Evolutionary conservation across 179 eudicot species (phyloP).

Genomic region (Drosera spatulata): DNA sequence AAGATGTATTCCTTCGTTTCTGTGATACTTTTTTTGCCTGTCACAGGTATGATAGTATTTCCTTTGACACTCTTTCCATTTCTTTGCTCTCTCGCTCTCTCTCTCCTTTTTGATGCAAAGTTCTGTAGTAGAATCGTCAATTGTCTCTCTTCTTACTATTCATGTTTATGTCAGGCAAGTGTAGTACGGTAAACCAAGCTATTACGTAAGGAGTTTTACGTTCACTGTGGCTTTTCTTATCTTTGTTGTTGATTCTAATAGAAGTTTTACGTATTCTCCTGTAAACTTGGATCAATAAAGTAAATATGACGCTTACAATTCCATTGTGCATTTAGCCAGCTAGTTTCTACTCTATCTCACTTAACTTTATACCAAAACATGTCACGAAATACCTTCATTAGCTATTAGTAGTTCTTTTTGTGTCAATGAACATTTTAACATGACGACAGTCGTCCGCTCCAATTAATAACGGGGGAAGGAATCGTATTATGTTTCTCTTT

Average conservation of each 20-base stretch:
- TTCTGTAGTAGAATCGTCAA: background rate
- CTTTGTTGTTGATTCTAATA: no score
- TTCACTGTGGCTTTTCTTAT: no score
- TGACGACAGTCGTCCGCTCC: background rate
- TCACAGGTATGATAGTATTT: constrained; percentile 31
- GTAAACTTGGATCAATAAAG: no score
- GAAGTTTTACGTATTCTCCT: no score
- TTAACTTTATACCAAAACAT: no score
- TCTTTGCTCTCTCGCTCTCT: constrained; percentile 4
- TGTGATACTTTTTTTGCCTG: constrained; percentile 24
- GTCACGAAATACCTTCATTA: background rate
- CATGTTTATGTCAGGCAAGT: no score
- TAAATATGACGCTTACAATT: no score
- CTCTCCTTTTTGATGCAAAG: constrained; percentile 2
- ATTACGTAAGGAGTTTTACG: no score
- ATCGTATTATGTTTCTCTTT: background rate
- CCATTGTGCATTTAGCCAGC: no score
- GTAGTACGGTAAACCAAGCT: no score
- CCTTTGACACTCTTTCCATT: background rate
- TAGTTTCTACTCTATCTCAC: no score
- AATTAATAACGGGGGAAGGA: background rate
- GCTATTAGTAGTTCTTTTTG: background rate
- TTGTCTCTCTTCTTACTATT: no score
- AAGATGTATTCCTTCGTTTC: constrained; percentile 40
- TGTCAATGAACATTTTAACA: background rate